A percentile compares a stretch with the other conserved stretches of the same genome.
Evolutionary conservation across 2,329 filamentous ascomycete species (phyloP).

Genomic region (Neurospora sp.): DNA sequence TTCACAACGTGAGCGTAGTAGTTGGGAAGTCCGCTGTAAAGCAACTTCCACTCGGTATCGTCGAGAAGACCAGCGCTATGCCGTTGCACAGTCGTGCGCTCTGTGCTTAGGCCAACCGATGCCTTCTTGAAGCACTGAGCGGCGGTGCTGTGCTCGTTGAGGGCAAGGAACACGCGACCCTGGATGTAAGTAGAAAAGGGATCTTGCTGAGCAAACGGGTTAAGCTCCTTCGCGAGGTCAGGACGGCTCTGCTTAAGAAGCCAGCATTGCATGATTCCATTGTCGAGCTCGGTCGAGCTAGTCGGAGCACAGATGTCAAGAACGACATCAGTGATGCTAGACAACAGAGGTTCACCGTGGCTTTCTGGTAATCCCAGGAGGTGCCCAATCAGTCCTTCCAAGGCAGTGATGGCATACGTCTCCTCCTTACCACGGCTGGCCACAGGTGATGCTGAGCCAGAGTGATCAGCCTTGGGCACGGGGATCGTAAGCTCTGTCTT

Average conservation of each 20-base stretch:
- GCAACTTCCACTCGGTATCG: slow-evolving; percentile 59
- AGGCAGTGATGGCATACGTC: slow-evolving; percentile 41
- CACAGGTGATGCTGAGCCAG: slow-evolving; percentile 22
- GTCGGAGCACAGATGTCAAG: slow-evolving; percentile 55
- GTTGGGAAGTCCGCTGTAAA: slow-evolving; percentile 64
- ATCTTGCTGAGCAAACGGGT: slow-evolving; percentile 45
- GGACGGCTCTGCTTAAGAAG: slow-evolving; percentile 49
- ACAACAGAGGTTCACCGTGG: slow-evolving; percentile 40
- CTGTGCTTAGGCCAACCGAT: slow-evolving; percentile 62
- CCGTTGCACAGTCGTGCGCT: slow-evolving; percentile 36
- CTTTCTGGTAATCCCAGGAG: slow-evolving; percentile 56
- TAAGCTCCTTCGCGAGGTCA: slow-evolving; percentile 49
- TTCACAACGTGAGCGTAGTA: slow-evolving; percentile 83
- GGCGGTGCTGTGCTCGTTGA: slow-evolving; percentile 65
- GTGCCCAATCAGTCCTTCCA: slow-evolving; percentile 52
- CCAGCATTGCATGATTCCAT: slow-evolving; percentile 52
- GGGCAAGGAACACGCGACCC: slow-evolving; percentile 65
- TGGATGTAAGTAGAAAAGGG: slow-evolving; percentile 72
- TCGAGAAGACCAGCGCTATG: slow-evolving; percentile 61
- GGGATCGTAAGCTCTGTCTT: slow-evolving; percentile 47
- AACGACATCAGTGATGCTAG: slow-evolving; percentile 57
- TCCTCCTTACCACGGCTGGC: slow-evolving; percentile 33
- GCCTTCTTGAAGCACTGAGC: slow-evolving; percentile 72
- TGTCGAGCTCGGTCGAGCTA: slow-evolving; percentile 55
- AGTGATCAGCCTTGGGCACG: slow-evolving; percentile 29